Base-by-base conservation (phyloP, 345 rosid genomes). In the Murraya koenigii region DNA sequence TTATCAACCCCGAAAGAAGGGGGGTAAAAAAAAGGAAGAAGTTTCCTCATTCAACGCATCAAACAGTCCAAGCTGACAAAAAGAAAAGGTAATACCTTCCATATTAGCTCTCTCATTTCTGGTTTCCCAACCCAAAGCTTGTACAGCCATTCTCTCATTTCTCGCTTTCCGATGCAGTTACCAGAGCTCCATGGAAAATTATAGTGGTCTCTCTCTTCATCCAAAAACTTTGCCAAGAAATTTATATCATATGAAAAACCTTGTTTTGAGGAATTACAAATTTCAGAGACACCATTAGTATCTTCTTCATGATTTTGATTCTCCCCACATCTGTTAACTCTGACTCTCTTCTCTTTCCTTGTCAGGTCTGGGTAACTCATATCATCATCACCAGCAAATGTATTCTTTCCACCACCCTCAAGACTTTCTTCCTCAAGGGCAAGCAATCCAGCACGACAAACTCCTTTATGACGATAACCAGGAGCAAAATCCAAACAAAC, bases 401-500 rank as follows among this genome's bases (percentile, higher is more conserved):
- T 75, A 78, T 71, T 77, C 33, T 70, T 74, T 83, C 82, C 88
- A 52, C 77, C 69, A 66, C 82, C 84, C 72, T 75, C 87, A 59
- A 84, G 72, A 85, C 75, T 63, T 25, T 35, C 86, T 68, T 86
- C 91, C 82, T 90, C 92, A 82, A 95, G 77, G 74, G 98, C 98
- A 85, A 95, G 91, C 79, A 89, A 80, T 63, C 99, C 99, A 82
- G 87, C 99, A 76, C 99, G 99, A 55, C 90, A 92, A 75, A 95
- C 91, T 80, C 98, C 99, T 88, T 95, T 95, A 86, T 93, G 99
- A 66, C 61, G 87, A 82, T 93, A 93, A 69, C 99, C 99, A 75
- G 99, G 99, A 14, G 99, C 97, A 92, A 95, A 83, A 86, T 95
- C 99, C 86, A 95, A 82, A 78, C 98, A 95, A 64, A 95, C 99